Conservation (phyloP, 495 filamentous ascomycete species). For the Glutinoglossum americanum region DNA sequence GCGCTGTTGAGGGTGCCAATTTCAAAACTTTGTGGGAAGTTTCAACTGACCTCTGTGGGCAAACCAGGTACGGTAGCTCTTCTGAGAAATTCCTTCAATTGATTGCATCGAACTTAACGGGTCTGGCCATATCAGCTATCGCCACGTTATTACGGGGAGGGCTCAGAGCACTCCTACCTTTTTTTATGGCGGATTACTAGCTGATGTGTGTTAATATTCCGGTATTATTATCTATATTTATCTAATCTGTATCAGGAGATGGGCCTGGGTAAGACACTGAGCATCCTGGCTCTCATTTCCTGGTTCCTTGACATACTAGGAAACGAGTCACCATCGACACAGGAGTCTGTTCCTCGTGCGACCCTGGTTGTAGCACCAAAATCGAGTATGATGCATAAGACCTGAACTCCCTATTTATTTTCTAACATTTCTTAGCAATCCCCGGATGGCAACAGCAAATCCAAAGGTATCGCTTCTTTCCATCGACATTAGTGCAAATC, state of each 20-base stretch:
- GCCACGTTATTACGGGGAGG: conserved; percentile 7
- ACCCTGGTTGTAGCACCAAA: conserved; percentile 12
- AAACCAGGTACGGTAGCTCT: background rate
- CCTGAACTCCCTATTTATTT: background rate
- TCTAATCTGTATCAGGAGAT: conserved; percentile 12
- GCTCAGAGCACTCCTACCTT: conserved; percentile 6
- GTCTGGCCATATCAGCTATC: conserved; percentile 5
- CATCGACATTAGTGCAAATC: background rate
- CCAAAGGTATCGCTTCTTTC: conserved; percentile 1
- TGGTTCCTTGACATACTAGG: conserved; percentile 8
- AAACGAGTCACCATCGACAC: background rate
- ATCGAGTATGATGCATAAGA: conserved; percentile 9
- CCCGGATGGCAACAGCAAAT: conserved; percentile 8
- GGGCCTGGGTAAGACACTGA: conserved; percentile 17
- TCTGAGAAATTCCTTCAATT: background rate
- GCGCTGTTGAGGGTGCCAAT: conserved; percentile 1
- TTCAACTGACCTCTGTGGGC: background rate
- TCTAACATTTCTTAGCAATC: conserved; percentile 7
- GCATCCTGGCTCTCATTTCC: conserved; percentile 9
- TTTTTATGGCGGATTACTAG: conserved; percentile 12
- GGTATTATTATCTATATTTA: conserved; percentile 1
- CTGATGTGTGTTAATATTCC: conserved; percentile 9
- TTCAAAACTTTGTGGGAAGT: conserved; percentile 9
- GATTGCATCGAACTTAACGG: background rate
- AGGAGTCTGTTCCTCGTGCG: background rate